Evolutionary conservation across 805 yeast species (phyloP), one percentile per base, ranked within the genome.

Genomic region (Candida coquimbonensis): DNA sequence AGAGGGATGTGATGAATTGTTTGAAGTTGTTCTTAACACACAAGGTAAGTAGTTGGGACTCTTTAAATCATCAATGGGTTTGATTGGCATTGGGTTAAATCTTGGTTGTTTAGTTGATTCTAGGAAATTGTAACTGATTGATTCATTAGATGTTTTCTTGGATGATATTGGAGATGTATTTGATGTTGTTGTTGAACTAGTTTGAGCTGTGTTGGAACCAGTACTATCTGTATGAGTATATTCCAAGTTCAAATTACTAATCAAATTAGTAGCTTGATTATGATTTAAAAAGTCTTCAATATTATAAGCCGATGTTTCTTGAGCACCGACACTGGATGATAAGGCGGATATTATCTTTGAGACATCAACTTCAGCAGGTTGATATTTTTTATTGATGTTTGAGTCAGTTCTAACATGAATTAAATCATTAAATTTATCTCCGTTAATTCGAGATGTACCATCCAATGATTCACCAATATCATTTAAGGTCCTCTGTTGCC

Each of bases 21-120:
- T 29, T 8, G 64, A 47, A 4, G 66, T 60, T 5, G 68, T 63
- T 57, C 81, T 71, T 41, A 86, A 66, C 25, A 86, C 95, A 1
- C 93, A 90, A 0, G 95, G 95, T 0, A 82, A 69, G 56, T 84
- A 87, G 66, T 85, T 69, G 11, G 93, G 93, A 47, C 81, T 80
- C 57, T 83, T 72, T 52, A 81, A 83, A 36, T 80, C 81, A 45
- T 81, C 77, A 47, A 85, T 77, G 55, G 83, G 88, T 55, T 80
- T 80, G 19, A 82, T 43, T 11, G 63, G 63, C 1, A 49, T 48
- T 46, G 50, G 39, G 14, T 49, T 50, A 42, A 55, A 52, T 9
- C 53, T 45, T 3, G 56, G 55, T 1, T 38, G 38, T 34, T 51
- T 55, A 31, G 47, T 52, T 1, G 52, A 44, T 14, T 49, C 46